Conservation (phyloP, 805 yeast genomes). For the Candida dendrica region DNA sequence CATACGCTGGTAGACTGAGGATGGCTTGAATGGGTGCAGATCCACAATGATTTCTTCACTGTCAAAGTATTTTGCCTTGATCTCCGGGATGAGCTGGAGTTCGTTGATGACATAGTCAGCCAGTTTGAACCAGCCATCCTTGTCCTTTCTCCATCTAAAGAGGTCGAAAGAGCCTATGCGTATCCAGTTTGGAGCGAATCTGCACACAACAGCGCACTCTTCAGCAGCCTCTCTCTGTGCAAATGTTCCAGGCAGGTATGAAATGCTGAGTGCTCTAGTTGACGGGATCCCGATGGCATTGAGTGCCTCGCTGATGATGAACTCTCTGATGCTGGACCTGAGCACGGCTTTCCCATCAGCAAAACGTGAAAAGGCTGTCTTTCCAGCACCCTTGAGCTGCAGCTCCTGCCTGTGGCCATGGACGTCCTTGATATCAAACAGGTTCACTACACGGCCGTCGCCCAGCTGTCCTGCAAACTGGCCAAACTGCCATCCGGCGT, state of each 20-base stretch:
- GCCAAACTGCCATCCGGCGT: conserved; percentile 97
- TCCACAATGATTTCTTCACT: conserved; percentile 12
- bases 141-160: conserved; percentile 65
- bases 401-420: conserved; percentile 41
- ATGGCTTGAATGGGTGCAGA: conserved; percentile 22
- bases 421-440: conserved; percentile 59
- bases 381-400: conserved; percentile 89
- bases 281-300: conserved; percentile 80
- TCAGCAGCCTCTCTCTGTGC: conserved; percentile 73
- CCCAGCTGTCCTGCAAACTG: conserved; percentile 96
- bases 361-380: conserved; percentile 87
- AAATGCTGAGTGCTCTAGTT: conserved; percentile 72
- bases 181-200: conserved; percentile 84
- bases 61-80: conserved; percentile 15
- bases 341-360: conserved; percentile 96
- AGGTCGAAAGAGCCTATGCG: conserved; percentile 85
- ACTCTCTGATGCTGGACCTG: conserved; percentile 83
- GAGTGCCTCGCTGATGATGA: conserved; percentile 74
- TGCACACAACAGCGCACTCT: conserved; percentile 74
- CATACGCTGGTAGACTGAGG: conserved; percentile 49
- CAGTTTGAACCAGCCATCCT: conserved; percentile 51
- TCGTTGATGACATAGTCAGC: conserved; percentile 69
- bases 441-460: conserved; percentile 83
- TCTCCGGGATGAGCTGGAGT: conserved; percentile 30
- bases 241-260: conserved; percentile 62